Evolutionary conservation across 768 basidiomycete species (phyloP).

Genomic region (Fistulinella prunicolor): DNA sequence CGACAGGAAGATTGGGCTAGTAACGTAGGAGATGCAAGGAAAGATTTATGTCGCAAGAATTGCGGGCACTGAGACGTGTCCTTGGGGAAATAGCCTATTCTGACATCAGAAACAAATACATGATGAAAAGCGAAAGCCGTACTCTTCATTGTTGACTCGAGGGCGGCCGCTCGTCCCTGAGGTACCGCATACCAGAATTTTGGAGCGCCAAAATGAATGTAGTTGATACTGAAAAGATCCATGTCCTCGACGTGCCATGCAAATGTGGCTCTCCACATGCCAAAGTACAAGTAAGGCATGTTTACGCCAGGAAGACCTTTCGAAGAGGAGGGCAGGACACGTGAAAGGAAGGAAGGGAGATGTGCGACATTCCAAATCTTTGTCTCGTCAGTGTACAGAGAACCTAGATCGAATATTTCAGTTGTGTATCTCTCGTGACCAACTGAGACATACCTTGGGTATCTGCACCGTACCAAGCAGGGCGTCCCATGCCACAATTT

Average conservation of each 20-base stretch:
- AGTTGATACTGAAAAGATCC: slow-evolving; percentile 99
- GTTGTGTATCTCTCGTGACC: background rate
- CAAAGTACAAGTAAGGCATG: slow-evolving; percentile 96
- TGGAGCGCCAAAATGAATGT: slow-evolving; percentile 96
- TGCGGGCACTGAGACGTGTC: slow-evolving; percentile 85
- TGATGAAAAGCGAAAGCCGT: slow-evolving; percentile 13
- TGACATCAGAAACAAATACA: slow-evolving; percentile 3
- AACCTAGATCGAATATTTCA: slow-evolving; percentile 39
- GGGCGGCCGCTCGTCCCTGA: slow-evolving; percentile 71
- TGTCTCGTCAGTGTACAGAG: slow-evolving; percentile 71
- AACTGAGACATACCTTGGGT: slow-evolving; percentile 63
- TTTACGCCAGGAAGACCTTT: slow-evolving; percentile 92
- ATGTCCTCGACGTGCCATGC: slow-evolving; percentile 99
- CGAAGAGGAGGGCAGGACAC: slow-evolving; percentile 64
- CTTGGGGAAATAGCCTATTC: slow-evolving; percentile 80
- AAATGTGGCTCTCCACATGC: slow-evolving; percentile 99
- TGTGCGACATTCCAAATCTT: slow-evolving; percentile 92
- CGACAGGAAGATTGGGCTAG: slow-evolving; percentile 76
- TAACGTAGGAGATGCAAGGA: slow-evolving; percentile 82
- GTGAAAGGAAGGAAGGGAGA: slow-evolving; percentile 81
- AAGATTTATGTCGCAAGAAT: slow-evolving; percentile 95
- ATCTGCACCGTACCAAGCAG: slow-evolving; percentile 99
- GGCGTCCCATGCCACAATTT: slow-evolving; percentile 79
- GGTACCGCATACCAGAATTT: slow-evolving; percentile 98
- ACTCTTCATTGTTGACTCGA: slow-evolving; percentile 94